These are phyloP conservation scores for Carpinus fangiana DNA, from an alignment of 306 rosid species.

Conservation along the genomic window DNA sequence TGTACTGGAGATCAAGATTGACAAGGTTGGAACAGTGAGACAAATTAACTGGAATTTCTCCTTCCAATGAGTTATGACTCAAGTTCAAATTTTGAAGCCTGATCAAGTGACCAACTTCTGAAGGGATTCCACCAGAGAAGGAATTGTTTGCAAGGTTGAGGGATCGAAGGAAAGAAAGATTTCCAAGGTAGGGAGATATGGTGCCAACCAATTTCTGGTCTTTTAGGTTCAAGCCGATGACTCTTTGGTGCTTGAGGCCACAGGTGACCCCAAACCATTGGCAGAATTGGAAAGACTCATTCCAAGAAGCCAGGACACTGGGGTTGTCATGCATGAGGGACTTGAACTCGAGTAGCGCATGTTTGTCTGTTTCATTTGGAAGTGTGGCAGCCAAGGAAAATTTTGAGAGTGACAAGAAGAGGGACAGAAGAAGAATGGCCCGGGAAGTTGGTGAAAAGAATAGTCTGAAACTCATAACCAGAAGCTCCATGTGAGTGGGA, in stretches of 20 bases:
- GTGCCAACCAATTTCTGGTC: not conserved
- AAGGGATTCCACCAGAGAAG: not conserved
- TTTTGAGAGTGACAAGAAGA: not conserved
- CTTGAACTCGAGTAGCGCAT: constrained; percentile 14
- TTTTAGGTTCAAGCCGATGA: not conserved
- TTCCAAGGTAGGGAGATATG: constrained; percentile 11
- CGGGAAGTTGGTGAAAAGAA: no score
- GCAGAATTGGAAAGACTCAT: constrained; percentile 21
- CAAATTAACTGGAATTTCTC: no score
- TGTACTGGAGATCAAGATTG: no score
- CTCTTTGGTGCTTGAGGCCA: constrained; percentile 7
- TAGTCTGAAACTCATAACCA: not conserved
- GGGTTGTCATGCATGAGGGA: not conserved
- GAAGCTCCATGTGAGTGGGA: not conserved
- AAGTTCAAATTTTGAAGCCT: no score
- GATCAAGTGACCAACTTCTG: no score
- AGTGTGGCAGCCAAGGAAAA: not conserved
- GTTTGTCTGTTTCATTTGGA: constrained; percentile 8
- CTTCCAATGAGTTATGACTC: no score
- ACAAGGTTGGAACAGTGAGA: no score
- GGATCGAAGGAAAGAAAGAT: constrained; percentile 4
- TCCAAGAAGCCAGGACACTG: constrained; percentile 4
- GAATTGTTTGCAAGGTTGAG: not conserved
- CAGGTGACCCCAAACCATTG: constrained; percentile 19
- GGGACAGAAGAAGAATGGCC: not conserved